Base-by-base conservation (phyloP, 495 filamentous ascomycete genomes). In the Clohesyomyces aquaticus region DNA sequence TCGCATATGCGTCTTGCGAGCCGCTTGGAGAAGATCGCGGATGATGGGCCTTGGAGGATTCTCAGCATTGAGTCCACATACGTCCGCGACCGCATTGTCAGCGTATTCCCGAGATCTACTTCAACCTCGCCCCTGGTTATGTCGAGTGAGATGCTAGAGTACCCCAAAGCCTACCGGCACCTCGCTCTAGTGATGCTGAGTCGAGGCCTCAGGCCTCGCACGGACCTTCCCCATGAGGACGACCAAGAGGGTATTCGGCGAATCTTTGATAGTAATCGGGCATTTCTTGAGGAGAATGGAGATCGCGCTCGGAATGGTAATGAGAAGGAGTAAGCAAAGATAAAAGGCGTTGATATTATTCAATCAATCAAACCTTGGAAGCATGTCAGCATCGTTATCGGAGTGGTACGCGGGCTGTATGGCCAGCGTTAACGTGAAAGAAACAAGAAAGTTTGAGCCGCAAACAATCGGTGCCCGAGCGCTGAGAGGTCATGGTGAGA, bases 1-100 rank as follows among this genome's bases (percentile, higher is more conserved):
- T 54, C 51, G 23, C 51, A 54, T 32, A 54, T 54, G 51, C 51
- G 51, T 32, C 51, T 54, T 54, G 51, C 25, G 51, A 54, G 23
- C 26, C 51, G 51, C 51, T 9, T 54, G 25, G 51, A 54, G 28
- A 54, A 54, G 51, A 32, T 32, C 8, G 8, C 25, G 51, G 51
- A 54, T 32, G 11, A 29, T 32, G 25, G 25, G 3, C 51, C 11
- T 2, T 54, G 51, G 51, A 3, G 25, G 6, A 54, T 54, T 18
- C 51, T 54, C 51, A 54, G 51, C 51, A 3, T 54, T 29, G 51
- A 54, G 25, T 29, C 51, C 2, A 54, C 25, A 4, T 54, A 54
- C 51, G 51, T 54, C 2, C 23, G 51, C 19, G 51, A 54, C 28
- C 51, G 51, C 10, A 3, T 54, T 18, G 51, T 54, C 26, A 54